Evolutionary conservation across 2,329 filamentous ascomycete species (phyloP).

Genomic region (Fusarium proliferatum): DNA sequence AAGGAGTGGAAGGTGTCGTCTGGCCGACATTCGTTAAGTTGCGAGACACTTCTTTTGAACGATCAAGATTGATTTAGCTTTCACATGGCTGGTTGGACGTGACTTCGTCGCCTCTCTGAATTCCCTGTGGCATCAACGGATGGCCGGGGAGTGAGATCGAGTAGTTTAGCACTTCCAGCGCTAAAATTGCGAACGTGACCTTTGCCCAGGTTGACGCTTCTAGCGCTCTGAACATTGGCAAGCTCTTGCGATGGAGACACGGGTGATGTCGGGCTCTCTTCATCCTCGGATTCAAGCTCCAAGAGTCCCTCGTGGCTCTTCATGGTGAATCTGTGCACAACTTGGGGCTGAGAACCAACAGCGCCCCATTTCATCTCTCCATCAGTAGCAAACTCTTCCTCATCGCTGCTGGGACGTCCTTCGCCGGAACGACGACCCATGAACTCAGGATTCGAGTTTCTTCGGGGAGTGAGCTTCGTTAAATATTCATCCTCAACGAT

Average conservation of each 20-base stretch:
- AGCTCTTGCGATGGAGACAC: conserved; percentile 49
- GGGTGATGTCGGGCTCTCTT: conserved; percentile 46
- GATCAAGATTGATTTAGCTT: conserved; percentile 26
- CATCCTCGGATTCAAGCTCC: conserved; percentile 54
- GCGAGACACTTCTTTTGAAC: conserved; percentile 41
- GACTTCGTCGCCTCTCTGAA: conserved; percentile 45
- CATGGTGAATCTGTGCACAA: conserved; percentile 70
- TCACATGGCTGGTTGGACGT: conserved; percentile 30
- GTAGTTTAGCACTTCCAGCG: conserved; percentile 79
- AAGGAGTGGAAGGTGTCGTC: conserved; percentile 39
- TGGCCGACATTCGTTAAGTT: conserved; percentile 7
- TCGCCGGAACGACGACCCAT: conserved; percentile 60
- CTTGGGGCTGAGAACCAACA: conserved; percentile 58
- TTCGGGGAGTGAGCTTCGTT: conserved; percentile 56
- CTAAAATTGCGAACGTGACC: conserved; percentile 78
- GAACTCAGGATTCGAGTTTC: conserved; percentile 41
- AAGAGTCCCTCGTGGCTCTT: conserved; percentile 65
- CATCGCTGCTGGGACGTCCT: conserved; percentile 68
- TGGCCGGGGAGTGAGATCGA: conserved; percentile 71
- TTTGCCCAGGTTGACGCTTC: conserved; percentile 74
- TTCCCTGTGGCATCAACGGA: conserved; percentile 63
- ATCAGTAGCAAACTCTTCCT: conserved; percentile 59
- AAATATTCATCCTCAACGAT: conserved; percentile 78
- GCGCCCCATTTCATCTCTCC: conserved; percentile 64
- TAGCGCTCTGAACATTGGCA: conserved; percentile 69